phyloP scores from a whole-genome alignment of 1,284 basidiomycete species.

The Sporisorium scitamineum region DNA sequence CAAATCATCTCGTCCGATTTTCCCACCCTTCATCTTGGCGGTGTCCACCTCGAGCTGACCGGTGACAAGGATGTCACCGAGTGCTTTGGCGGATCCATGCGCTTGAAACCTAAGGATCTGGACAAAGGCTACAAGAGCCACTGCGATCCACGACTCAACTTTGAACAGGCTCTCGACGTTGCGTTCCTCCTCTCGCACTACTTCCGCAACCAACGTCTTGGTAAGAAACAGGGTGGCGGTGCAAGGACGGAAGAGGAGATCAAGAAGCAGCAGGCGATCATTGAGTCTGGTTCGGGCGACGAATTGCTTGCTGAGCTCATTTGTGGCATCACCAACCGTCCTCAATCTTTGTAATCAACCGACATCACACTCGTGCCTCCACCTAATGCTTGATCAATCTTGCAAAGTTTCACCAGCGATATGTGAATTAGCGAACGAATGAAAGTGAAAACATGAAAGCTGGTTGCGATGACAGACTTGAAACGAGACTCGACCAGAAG shows the following conservation, averaged over 20 bases:
- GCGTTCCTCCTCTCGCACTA: conserved; percentile 65
- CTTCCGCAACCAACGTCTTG: conserved; percentile 56
- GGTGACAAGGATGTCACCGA: conserved; percentile 90
- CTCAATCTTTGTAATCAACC: conserved; percentile 7
- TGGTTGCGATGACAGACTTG: neutral
- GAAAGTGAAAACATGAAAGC: neutral
- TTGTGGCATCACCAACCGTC: conserved; percentile 44
- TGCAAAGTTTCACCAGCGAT: neutral
- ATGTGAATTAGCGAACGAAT: neutral
- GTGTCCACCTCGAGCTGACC: conserved; percentile 96
- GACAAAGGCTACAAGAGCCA: conserved; percentile 71
- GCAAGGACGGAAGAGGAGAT: conserved; percentile 37
- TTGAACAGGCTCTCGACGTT: conserved; percentile 72
- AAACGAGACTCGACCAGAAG: neutral
- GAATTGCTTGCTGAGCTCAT: conserved; percentile 49
- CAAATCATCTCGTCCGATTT: conserved; percentile 73
- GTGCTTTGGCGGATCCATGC: conserved; percentile 75
- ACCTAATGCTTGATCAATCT: neutral
- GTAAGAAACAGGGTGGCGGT: conserved; percentile 7
- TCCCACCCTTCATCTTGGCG: conserved; percentile 80
- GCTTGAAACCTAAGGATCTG: conserved; percentile 73
- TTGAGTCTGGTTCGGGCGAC: conserved; percentile 43
- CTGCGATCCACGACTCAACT: conserved; percentile 72
- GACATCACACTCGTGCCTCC: neutral
- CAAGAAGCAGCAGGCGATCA: conserved; percentile 49